A percentile compares a stretch with the other conserved stretches of the same genome.
These are phyloP conservation scores for Vickermania ingenoplastis DNA, from an alignment of 208 protist species.

Conservation along the genomic window DNA sequence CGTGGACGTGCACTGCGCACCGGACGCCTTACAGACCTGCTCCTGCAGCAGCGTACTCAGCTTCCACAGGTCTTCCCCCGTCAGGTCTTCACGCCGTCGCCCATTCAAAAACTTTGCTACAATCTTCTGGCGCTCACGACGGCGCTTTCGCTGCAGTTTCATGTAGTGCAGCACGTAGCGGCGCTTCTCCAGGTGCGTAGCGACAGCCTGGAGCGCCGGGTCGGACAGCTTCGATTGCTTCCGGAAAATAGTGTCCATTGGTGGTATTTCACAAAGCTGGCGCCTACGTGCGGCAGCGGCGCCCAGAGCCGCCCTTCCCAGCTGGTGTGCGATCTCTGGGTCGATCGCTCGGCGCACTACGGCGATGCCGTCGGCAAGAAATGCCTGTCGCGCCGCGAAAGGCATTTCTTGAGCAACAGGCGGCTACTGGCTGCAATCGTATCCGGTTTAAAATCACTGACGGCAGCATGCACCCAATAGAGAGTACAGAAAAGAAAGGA, in stretches of 20 bases:
- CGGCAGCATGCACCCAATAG: no score
- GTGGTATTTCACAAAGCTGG: slow-evolving; percentile 53
- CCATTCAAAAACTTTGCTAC: slow-evolving; percentile 36
- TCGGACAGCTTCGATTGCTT: slow-evolving; percentile 27
- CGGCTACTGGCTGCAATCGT: no score
- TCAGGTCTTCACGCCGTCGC: slow-evolving; percentile 40
- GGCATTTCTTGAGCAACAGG: slow-evolving; percentile 12
- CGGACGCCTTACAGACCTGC: slow-evolving; percentile 25
- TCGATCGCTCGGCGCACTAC: slow-evolving; percentile 44
- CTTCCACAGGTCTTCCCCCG: slow-evolving; percentile 57
- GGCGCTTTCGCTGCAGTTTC: slow-evolving; percentile 17
- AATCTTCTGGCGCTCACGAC: slow-evolving; percentile 18
- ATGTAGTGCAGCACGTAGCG: slow-evolving; percentile 47
- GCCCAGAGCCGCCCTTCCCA: slow-evolving; percentile 28
- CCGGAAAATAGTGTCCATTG: slow-evolving; percentile 54
- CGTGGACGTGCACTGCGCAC: slow-evolving; percentile 52
- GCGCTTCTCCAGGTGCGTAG: slow-evolving; percentile 46
- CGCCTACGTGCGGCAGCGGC: slow-evolving; percentile 37
- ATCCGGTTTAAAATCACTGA: no score
- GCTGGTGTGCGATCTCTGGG: slow-evolving; percentile 13
- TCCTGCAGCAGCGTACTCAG: slow-evolving; percentile 46
- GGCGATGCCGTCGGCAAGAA: slow-evolving; percentile 69
- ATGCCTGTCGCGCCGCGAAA: slow-evolving; percentile 55
- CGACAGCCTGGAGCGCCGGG: slow-evolving; percentile 36
- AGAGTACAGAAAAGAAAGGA: no score